A percentile compares a stretch with the other conserved stretches of the same genome.
These are phyloP conservation scores for Dictyophora rubrovolvata DNA, from an alignment of 768 basidiomycete genomes.

Conservation along the genomic window DNA sequence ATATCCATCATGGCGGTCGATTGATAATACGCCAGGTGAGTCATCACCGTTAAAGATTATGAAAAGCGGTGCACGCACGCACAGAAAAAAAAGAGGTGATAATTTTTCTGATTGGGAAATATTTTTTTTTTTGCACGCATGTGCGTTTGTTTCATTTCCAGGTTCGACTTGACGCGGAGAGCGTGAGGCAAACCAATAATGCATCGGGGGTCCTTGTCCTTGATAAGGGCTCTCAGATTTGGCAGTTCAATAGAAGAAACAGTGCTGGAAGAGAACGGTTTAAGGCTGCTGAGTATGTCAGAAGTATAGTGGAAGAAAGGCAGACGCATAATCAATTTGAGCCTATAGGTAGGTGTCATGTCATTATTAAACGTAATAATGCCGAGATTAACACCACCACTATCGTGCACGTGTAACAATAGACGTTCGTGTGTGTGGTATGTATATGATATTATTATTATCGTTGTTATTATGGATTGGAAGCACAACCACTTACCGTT, in stretches of 20 bases:
- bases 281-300: slow-evolving; percentile 52
- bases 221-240: slow-evolving; percentile 42
- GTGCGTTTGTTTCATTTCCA: not conserved
- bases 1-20: not conserved
- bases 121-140: too few relatives aligned
- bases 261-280: slow-evolving; percentile 49
- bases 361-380: slow-evolving; percentile 1
- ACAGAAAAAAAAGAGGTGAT: too few relatives aligned
- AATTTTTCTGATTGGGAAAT: too few relatives aligned
- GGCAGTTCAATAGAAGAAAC: slow-evolving; percentile 47
- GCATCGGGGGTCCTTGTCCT: slow-evolving; percentile 34
- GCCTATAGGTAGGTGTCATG: not conserved
- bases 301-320: slow-evolving; percentile 32
- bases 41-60: not conserved
- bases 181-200: slow-evolving; percentile 27
- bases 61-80: not conserved
- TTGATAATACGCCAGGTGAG: slow-evolving; percentile 11
- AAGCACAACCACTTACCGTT: too few relatives aligned
- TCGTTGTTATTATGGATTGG: too few relatives aligned
- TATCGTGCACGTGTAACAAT: slow-evolving; percentile 18
- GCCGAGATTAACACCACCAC: not conserved
- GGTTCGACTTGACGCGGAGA: slow-evolving; percentile 22
- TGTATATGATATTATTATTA: not conserved
- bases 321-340: slow-evolving; percentile 14
- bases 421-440: slow-evolving; percentile 40